Conservation (phyloP, 176 grass and related monocot species). For the Ensete ventricosum region DNA sequence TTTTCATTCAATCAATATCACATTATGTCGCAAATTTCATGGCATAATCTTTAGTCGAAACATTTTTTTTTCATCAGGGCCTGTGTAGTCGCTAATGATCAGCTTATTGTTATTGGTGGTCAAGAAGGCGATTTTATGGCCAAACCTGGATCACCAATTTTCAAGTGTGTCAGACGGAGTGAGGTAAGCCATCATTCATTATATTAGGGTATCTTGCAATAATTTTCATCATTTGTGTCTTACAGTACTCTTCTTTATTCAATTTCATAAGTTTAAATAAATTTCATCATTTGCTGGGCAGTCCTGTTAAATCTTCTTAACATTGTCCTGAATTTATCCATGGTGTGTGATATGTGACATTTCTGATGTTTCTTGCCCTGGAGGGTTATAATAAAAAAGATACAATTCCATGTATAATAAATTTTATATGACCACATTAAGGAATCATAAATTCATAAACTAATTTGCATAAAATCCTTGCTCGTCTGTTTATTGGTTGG, state of each 20-base stretch:
- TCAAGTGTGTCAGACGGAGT: constrained; percentile 89
- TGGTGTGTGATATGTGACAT: too few relatives aligned
- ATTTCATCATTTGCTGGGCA: not conserved
- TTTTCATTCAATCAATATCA: too few relatives aligned
- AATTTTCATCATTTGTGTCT: too few relatives aligned
- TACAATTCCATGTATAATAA: too few relatives aligned
- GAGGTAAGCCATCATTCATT: constrained; percentile 45
- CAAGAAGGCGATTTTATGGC: constrained; percentile 99
- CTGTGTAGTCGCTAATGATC: constrained; percentile 92
- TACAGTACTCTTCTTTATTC: not conserved
- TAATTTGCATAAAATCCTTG: too few relatives aligned
- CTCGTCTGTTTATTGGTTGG: too few relatives aligned
- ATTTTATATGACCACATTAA: too few relatives aligned
- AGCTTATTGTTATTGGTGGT: constrained; percentile 82
- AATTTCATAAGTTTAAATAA: not conserved
- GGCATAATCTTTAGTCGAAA: not conserved
- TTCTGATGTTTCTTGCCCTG: too few relatives aligned
- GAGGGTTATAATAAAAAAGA: too few relatives aligned
- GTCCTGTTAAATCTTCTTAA: too few relatives aligned
- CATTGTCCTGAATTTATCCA: too few relatives aligned
- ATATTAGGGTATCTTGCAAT: not conserved
- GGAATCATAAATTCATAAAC: too few relatives aligned
- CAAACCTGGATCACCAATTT: constrained; percentile 95
- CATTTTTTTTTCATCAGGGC: constrained; percentile 42
- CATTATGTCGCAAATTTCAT: not conserved